Evolutionary conservation across 1,284 basidiomycete species (phyloP), one percentile per base, ranked within the genome.

Genomic region (Puccinia horiana): DNA sequence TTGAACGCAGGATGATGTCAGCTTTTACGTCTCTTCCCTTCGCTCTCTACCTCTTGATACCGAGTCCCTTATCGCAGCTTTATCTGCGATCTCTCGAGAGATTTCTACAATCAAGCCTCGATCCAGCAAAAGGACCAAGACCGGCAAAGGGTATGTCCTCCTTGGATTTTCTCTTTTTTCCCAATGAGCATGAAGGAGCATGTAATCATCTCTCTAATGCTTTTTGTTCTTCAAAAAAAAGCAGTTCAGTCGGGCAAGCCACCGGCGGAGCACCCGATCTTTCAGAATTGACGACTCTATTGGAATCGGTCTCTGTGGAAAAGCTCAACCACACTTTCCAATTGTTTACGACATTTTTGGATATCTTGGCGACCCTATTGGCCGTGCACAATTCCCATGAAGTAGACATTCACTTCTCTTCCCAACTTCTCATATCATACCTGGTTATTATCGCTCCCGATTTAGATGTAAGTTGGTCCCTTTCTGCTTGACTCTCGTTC

Each of bases 331-430:
- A 63, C 29, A 81, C 67, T 54, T 81, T 81, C 44, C 52, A 72
- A 61, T 63, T 81, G 18, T 81, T 81, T 49, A 58, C 40, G 26
- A 26, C 61, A 49, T 67, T 75, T 26, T 47, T 81, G 23, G 58
- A 81, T 40, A 67, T 72, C 35, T 73, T 81, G 16, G 56, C 69
- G 12, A 44, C 49, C n/a, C 72, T 81, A 9, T 40, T 81, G 44
- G 72, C 26, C 12, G 44, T 52, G 11, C 72, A 81, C 67, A 42
- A n/a, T 49, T 47, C 40, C 65, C 61, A 76, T 56, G 54, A 61
- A 67, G 37, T 74, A 8, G 81, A 82, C 63, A 82, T 82, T 49
- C 63, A 75, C 44, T 82, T 82, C 40, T 29, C 63, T 40, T 63
- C 81, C 5, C 81, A 82, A 54, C 65, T 82, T 14, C 26, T 82